A percentile compares a stretch with the other conserved stretches of the same genome.
phyloP scores from a whole-genome alignment of 345 rosid genomes.

The Eucalyptus guilfoylei region DNA sequence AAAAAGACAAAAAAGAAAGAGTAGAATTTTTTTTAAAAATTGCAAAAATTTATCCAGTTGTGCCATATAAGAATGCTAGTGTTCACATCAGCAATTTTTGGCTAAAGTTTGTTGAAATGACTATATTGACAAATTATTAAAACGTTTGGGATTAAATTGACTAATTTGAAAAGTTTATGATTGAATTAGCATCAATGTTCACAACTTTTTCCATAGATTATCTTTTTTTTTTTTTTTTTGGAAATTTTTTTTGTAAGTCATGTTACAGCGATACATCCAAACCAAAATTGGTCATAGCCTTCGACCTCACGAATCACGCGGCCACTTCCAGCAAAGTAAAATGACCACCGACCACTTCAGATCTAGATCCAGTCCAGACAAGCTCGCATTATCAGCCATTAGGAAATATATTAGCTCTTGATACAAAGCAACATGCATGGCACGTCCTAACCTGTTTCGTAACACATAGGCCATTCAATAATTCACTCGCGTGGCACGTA shows the following conservation, averaged over 20 bases:
- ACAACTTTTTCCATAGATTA: accelerated
- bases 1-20: not conserved
- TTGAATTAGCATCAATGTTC: accelerated
- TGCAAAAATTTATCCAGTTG: accelerated
- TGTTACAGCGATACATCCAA: accelerated
- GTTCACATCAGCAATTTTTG: accelerated
- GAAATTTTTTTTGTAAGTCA: not conserved
- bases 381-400: not conserved
- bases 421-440: not conserved
- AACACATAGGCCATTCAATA: not conserved
- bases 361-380: not conserved
- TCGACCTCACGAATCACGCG: accelerated
- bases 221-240: not conserved
- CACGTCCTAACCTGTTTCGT: not conserved
- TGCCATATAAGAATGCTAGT: accelerated
- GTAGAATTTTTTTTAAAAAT: accelerated
- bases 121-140: not conserved
- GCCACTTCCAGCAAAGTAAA: not conserved
- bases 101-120: accelerated
- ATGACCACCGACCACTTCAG: accelerated
- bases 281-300: not conserved
- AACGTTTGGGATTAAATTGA: too few relatives aligned
- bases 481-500: not conserved
- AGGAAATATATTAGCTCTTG: not conserved
- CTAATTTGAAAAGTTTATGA: accelerated